Evolutionary conservation across 2,329 filamentous ascomycete genomes (phyloP), one percentile per base, ranked within the genome.

Genomic region (Penicillium crustosum): DNA sequence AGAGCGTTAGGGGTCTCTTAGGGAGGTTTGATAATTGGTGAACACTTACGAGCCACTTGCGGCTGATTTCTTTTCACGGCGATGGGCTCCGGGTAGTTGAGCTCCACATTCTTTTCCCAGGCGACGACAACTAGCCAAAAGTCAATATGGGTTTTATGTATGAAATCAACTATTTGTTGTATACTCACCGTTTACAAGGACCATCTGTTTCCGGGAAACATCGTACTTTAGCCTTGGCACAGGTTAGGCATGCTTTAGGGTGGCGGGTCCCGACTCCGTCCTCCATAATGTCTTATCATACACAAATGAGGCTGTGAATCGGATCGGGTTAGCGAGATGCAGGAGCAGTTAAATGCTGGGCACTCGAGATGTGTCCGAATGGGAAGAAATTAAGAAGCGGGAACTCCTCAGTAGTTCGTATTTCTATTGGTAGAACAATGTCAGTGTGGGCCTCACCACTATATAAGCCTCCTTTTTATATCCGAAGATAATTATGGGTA

Each of bases 71-170:
- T 47, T 55, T 36, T 41, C 42, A 23, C 62, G 62, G 21, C 61
- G 66, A 55, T 72, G 66, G n/a, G 67, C 53, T 6, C 66, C 68
- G 0, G 69, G 66, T 1, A 53, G 21, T 59, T 72, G 70, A 23
- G 49, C 58, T 19, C 53, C 59, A 41, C 70, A 73, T 48, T 65
- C 50, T 41, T 66, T 70, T 15, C 63, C 62, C 42, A 72, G 49
- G 25, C 70, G 66, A 19, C 56, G 64, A 47, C 70, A 73, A 55
- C 70, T 72, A 44, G 9, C n/a, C n/a, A 23, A 17, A 4, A 6
- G 4, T 61, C 36, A 61, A 43, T 41, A 19, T 17, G 12, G 12
- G 12, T 13, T 33, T 13, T 6, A 33, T 36, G 15, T 10, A 43
- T 42, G 19, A 15, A 19, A 27, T 44, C 4, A 29, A 12, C 13